phyloP scores from a whole-genome alignment of 2,329 filamentous ascomycete species.

The Grosmannia clavigera region DNA sequence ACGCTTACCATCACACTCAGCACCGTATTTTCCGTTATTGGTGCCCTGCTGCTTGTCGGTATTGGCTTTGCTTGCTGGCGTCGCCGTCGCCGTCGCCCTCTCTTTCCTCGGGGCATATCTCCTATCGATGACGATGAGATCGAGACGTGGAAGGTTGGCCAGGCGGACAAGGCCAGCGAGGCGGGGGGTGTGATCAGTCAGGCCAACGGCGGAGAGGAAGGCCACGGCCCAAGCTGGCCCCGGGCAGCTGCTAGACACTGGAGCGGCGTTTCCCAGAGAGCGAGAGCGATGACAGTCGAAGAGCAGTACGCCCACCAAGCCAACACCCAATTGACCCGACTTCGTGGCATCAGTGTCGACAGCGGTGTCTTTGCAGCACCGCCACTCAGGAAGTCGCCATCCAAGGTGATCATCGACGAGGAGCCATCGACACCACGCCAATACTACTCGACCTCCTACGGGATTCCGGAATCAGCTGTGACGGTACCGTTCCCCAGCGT shows the following conservation, averaged over 20 bases:
- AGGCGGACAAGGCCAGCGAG: slow-evolving; percentile 17
- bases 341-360: slow-evolving; percentile 1
- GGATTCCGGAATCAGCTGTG: neutral
- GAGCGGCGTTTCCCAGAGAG: neutral
- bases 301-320: neutral
- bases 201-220: neutral
- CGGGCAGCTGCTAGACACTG: neutral
- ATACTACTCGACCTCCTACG: neutral
- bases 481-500: neutral
- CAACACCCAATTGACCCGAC: neutral
- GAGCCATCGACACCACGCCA: slow-evolving; percentile 4
- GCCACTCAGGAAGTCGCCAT: slow-evolving; percentile 23
- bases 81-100: slow-evolving; percentile 25
- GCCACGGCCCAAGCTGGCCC: slow-evolving; percentile 1
- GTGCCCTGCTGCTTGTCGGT: slow-evolving; percentile 24
- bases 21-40: slow-evolving; percentile 34
- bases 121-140: slow-evolving; percentile 56
- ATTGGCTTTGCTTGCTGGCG: slow-evolving; percentile 27
- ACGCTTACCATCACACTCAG: slow-evolving; percentile 39
- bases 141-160: slow-evolving; percentile 44
- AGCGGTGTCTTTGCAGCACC: neutral
- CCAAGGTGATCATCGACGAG: slow-evolving; percentile 43
- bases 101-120: slow-evolving; percentile 43
- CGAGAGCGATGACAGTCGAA: neutral
- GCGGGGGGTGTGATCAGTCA: neutral